Conservation (phyloP, 345 rosid species). For the Citropsis articulata region DNA sequence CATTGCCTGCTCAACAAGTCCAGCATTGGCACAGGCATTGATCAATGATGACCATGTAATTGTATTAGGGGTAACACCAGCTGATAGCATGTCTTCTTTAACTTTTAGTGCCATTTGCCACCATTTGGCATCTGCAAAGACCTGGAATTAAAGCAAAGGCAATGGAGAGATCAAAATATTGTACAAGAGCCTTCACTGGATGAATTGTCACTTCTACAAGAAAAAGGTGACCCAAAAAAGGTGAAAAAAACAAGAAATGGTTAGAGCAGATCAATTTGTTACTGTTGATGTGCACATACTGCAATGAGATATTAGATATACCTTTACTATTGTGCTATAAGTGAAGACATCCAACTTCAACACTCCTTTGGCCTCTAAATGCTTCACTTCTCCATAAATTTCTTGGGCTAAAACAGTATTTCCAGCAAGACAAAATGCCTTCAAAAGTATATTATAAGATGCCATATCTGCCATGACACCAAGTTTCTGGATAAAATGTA, state of each 20-base stretch:
- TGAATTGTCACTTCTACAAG: background rate
- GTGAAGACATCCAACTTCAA: slow-evolving; percentile 85
- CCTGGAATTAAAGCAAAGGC: slow-evolving; percentile 38
- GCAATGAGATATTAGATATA: slow-evolving; percentile 23
- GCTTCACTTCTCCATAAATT: slow-evolving; percentile 68
- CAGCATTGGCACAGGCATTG: slow-evolving; percentile 88
- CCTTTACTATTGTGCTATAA: slow-evolving; percentile 91
- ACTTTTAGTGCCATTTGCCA: slow-evolving; percentile 84
- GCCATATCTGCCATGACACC: slow-evolving; percentile 68
- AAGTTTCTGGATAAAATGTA: slow-evolving; percentile 47
- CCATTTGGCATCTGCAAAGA: slow-evolving; percentile 82
- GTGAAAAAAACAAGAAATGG: background rate
- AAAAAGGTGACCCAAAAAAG: background rate
- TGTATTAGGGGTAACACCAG: slow-evolving; percentile 69
- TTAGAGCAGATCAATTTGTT: slow-evolving; percentile 3
- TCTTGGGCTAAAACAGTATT: slow-evolving; percentile 83
- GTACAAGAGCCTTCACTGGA: background rate
- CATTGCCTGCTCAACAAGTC: slow-evolving; percentile 78
- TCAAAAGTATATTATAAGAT: slow-evolving; percentile 85
- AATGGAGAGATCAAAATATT: background rate
- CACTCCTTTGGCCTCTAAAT: slow-evolving; percentile 58
- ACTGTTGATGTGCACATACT: slow-evolving; percentile 1
- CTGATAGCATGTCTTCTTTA: slow-evolving; percentile 80
- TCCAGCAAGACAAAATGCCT: slow-evolving; percentile 83
- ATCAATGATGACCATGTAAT: slow-evolving; percentile 89